Base-by-base conservation (phyloP, 2,329 filamentous ascomycete genomes). In the Ascosphaera pollenicola region DNA sequence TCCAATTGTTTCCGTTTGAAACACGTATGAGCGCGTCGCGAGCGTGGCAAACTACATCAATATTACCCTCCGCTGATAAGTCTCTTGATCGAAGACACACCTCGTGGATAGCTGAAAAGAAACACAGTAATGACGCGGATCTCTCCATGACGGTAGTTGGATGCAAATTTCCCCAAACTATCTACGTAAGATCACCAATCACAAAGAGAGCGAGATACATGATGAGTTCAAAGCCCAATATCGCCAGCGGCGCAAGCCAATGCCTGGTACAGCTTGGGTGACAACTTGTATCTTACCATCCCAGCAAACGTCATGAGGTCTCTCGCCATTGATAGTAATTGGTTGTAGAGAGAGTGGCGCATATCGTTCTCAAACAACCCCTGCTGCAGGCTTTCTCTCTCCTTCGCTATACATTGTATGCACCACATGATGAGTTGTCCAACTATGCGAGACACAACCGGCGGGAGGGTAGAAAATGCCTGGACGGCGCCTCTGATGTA, bases 261-360 rank as follows among this genome's bases (percentile, higher is more conserved):
- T 45, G 78, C 80, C 64, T 94, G 87, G 59, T 91, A 87, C 40
- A 95, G 68, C 51, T 80, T 71, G 30, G 81, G 78, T 38, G 83
- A 82, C 61, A 95, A 70, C 51, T 89, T 75, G 60, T 93, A 95
- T 52, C 81, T 75, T 53, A 95, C 73, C 67, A 93, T 74, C 41
- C 84, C 87, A 13, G 84, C 87, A 63, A 93, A 95, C 11, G 89
- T 79, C 64, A 89, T 93, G 50, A 94, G 60, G 58, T 95, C 87
- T 56, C 84, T 75, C 31, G 81, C 84, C 62, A 80, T 82, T 55
- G 78, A 73, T 60, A 78, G 71, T 51, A 91, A 63, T 50, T 78
- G 68, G 42, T 78, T 73, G 39, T 77, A 73, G 59, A 83, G 46
- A 15, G 51, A 52, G 41, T 59, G 54, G 36, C 57, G 53, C 42